Base-by-base conservation (phyloP, 2,329 filamentous ascomycete species). In the Aspergillus sp. region DNA sequence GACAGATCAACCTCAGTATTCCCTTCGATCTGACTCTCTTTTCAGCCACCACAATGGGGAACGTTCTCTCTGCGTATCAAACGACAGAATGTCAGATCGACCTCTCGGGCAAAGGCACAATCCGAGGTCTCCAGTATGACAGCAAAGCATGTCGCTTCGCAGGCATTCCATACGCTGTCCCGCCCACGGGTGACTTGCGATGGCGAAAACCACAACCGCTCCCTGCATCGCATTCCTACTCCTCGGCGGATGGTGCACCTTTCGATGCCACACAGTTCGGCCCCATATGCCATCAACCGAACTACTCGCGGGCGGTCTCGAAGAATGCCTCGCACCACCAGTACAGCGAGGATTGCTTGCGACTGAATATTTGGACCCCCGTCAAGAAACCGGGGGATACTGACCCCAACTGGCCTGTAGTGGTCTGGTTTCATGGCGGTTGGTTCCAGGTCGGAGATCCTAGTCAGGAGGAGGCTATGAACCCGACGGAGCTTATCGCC, bases 291-390 rank as follows among this genome's bases (percentile, higher is more conserved):
- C 72, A 73, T 3, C 76, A 78, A 47, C 64, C 71, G 23, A 61
- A 59, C 13, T 75, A 67, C 41, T 52, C 59, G n/a, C 46, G 50
- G 1, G 55, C 53, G 1, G 59, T 57, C 14, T 53, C 56, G 16
- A 58, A 60, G 14, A 50, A 58, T 7, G 20, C 45, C 1, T 51
- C 62, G 2, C 49, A 60, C 5, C 62, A 66, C 4, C 48, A 51
- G 4, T 73, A 71, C 52, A 68, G 68, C 14, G 79, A 81, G 53
- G 78, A 81, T 59, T 81, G 78, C 45, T 64, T 81, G 38, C 73
- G 74, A 34, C 65, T 77, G 43, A 81, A 81, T 50, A 71, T 81
- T 53, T 81, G 76, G 76, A 73, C 72, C 0, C 78, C 78, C 0
- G 68, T 71, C 3, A 38, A 61, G 23, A 44, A 58, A 2, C 47